Conservation (phyloP, 257 asterid genomes). For the Buddleja alternifolia region DNA sequence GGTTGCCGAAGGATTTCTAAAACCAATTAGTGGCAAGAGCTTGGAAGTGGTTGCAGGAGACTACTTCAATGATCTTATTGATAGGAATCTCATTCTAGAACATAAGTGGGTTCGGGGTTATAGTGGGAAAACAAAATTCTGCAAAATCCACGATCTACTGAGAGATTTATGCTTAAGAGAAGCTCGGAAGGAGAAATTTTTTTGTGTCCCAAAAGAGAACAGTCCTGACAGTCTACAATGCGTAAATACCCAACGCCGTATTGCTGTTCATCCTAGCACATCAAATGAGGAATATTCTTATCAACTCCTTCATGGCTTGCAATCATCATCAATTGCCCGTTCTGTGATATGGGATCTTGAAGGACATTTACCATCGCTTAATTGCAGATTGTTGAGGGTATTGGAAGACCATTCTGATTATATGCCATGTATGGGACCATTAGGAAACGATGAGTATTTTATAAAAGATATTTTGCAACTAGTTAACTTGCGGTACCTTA, state of each 20-base stretch:
- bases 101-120: not conserved
- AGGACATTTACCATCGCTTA: not conserved
- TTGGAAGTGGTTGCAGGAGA: constrained; percentile 1
- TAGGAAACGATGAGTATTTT: no score
- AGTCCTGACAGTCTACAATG: not conserved
- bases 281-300: not conserved
- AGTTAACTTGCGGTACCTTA: constrained; percentile 21
- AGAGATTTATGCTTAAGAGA: constrained; percentile 10
- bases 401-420: not conserved
- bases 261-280: not conserved
- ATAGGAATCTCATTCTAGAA: not conserved
- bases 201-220: not conserved
- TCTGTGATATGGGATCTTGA: not conserved
- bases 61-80: not conserved
- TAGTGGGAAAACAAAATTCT: not conserved
- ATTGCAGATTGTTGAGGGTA: constrained; percentile 22
- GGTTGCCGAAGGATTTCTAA: constrained; percentile 20
- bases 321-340: not conserved
- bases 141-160: constrained; percentile 11
- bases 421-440: no score
- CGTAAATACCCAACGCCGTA: not conserved
- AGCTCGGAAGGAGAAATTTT: not conserved
- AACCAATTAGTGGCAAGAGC: not conserved
- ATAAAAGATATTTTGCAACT: not conserved
- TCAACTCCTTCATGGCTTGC: not conserved